Evolutionary conservation across 768 basidiomycete genomes (phyloP), one percentile per base, ranked within the genome.

Genomic region (Cyathus striatus): DNA sequence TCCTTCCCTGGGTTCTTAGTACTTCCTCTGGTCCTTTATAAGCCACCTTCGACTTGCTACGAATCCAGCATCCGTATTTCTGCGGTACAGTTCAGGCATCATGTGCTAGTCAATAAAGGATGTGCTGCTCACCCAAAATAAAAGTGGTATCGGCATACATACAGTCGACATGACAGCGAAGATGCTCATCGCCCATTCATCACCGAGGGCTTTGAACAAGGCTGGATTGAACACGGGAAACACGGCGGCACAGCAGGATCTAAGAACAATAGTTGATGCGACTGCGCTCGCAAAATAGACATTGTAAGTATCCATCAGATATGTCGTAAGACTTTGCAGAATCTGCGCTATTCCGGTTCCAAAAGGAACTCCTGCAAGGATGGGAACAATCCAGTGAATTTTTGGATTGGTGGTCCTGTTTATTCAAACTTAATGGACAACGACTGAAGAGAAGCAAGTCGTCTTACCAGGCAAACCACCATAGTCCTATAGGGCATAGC

Each of bases 251-350:
- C 79, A 76, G 16, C 73, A 60, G 0, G 78, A 83, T 46, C 83
- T 78, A 37, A 85, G 58, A 38, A 86, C 78, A 41, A 83, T 76
- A 7, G 80, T 82, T 42, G 83, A 76, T 12, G 83, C 82, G 40
- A 85, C 70, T 14, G 83, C 83, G 50, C 79, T 81, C 2, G 83
- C 81, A 47, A 73, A 78, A 59, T 81, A 81, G 34, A 83, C 65
- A 34, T 69, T 68, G 64, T 86, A 86, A 12, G 77, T 65, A 53
- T 86, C 84, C 74, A 88, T 81, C 44, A 86, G 68, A 63, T 86
- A 86, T 3, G 78, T 76, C 32, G 79, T 75, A n/a, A 83, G 61
- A 35, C 75, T 73, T 49, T 81, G 74, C 63, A 86, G 66, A 44
- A 86, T 76, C 48, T 79, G 67, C n/a, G 83, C 72, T 44, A 81